Conservation (phyloP, 495 filamentous ascomycete species). For the Penicillium mononematosum region DNA sequence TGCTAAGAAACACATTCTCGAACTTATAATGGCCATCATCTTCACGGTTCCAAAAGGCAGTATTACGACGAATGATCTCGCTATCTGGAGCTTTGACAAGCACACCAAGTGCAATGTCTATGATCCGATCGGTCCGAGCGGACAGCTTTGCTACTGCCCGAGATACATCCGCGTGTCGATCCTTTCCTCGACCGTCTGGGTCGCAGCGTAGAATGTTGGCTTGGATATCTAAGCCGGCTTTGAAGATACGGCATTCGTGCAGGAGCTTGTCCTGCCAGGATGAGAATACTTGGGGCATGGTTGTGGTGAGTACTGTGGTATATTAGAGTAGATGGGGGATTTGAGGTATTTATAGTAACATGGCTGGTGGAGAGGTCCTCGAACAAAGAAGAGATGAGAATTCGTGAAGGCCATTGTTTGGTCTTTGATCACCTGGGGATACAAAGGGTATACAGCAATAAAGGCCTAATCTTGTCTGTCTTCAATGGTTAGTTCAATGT, state of each 20-base stretch:
- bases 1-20: neutral
- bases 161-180: neutral
- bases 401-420: neutral
- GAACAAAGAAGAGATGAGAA: neutral
- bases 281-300: neutral
- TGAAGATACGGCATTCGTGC: neutral
- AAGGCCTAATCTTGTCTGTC: neutral
- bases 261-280: neutral
- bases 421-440: neutral
- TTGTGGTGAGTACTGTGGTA: neutral
- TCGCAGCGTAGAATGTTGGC: neutral
- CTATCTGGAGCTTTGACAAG: neutral
- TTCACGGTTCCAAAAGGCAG: neutral
- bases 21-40: neutral
- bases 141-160: neutral
- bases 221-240: neutral
- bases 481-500: neutral
- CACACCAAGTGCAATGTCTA: neutral
- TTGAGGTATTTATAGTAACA: neutral
- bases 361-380: too few relatives aligned
- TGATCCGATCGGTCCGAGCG: neutral
- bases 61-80: neutral
- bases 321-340: neutral
- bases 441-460: neutral
- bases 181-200: neutral